phyloP scores from a whole-genome alignment of 1,284 basidiomycete species.

The Melanopsichium pennsylvanicum region DNA sequence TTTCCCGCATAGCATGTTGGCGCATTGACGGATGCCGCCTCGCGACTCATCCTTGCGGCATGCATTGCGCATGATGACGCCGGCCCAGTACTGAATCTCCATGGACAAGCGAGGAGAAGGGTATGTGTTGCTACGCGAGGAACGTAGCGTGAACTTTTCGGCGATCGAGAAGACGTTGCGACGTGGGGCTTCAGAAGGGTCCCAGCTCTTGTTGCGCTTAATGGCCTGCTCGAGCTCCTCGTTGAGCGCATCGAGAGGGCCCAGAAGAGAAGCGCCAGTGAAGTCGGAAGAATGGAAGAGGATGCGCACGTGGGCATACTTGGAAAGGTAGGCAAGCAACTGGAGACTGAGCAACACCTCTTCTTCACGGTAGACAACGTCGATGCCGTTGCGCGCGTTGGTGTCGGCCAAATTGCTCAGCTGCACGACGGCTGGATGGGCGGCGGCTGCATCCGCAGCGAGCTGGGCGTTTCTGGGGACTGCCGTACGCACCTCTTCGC shows the following conservation, averaged over 20 bases:
- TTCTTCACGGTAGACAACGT: slow-evolving; percentile 80
- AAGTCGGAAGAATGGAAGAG: slow-evolving; percentile 77
- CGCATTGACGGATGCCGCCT: slow-evolving; percentile 95
- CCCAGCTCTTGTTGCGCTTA: slow-evolving; percentile 52
- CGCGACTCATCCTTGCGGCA: slow-evolving; percentile 91
- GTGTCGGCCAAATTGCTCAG: slow-evolving; percentile 33
- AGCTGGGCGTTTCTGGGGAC: slow-evolving; percentile 11
- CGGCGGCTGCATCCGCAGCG: slow-evolving; percentile 10
- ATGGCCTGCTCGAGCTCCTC: slow-evolving; percentile 32
- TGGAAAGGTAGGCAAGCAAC: slow-evolving; percentile 92
- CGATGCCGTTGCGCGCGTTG: slow-evolving; percentile 30
- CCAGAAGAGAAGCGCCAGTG: slow-evolving; percentile 42
- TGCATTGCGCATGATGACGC: slow-evolving; percentile 98
- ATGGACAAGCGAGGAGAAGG: slow-evolving; percentile 75
- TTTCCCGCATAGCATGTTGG: slow-evolving; percentile 86
- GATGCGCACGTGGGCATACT: slow-evolving; percentile 96
- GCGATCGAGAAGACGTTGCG: slow-evolving; percentile 84
- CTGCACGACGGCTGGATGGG: slow-evolving; percentile 38
- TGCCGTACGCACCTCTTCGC: slow-evolving; percentile 12
- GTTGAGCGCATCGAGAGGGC: slow-evolving; percentile 50
- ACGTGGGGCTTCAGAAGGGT: slow-evolving; percentile 64
- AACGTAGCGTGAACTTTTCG: slow-evolving; percentile 92
- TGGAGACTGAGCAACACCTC: slow-evolving; percentile 91
- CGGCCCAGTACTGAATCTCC: slow-evolving; percentile 99
- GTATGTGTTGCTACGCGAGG: slow-evolving; percentile 72